Base-by-base conservation (phyloP, 2,329 filamentous ascomycete genomes). In the Rhytidhysteron rufulum region DNA sequence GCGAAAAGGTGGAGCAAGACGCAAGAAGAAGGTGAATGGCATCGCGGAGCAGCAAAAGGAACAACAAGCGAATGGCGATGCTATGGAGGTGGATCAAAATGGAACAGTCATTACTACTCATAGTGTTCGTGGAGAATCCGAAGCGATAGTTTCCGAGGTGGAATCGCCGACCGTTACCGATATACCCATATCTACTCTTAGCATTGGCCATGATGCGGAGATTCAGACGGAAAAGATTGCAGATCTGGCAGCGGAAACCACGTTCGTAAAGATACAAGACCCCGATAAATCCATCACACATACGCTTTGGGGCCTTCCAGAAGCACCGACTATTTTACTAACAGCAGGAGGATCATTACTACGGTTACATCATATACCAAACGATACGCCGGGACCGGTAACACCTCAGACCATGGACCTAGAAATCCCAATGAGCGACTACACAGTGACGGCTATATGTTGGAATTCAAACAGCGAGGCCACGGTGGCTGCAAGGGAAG, bases 81-180 rank as follows among this genome's bases (percentile, higher is more conserved):
- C 61, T 39, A 73, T 73, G 69, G 70, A 73, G 15, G 51, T 73
- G 5, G 71, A 70, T 39, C 56, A 55, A 13, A 63, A 62, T 30
- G 62, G 60, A 29, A 40, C 45, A 24, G 49, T 50, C 24, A 54
- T 58, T 30, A 49, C 54, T 11, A 45, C 55, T 11, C 58, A 58
- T 50, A 54, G 50, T 37, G 47, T 60, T 17, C 49, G 59, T 13
- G 59, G 54, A 15, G 65, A 66, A 31, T 65, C 63, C 5, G 62
- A 66, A 37, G 49, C 59, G 34, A 49, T 58, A 16, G 50, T 48
- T 22, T 66, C 63, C 2, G 64, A 68, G 21, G 56, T 52, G 11
- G 65, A 67, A 32, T 67, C 65, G 8, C 57, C 60, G 19, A 59
- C 56, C 13, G 55, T 66, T 16, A 58, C 55, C 32, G 65, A 68